Base-by-base conservation (phyloP, 2,329 filamentous ascomycete species). In the Trichoderma cornu-damae region DNA sequence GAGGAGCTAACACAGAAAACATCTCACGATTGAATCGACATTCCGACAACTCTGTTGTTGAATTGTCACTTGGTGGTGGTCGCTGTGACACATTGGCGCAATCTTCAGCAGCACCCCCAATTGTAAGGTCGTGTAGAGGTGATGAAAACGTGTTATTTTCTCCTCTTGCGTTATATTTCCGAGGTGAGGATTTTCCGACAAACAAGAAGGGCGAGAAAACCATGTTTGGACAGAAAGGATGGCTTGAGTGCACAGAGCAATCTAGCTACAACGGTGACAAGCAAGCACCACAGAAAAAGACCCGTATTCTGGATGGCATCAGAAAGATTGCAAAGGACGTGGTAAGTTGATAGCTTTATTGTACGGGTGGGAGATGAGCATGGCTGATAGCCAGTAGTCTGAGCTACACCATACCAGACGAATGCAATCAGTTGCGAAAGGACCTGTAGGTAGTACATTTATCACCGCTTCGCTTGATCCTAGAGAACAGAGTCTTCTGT, bases 401-500 rank as follows among this genome's bases (percentile, higher is more conserved):
- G 77, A 80, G 5, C 57, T 73, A 3, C 66, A 72, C 40, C 63
- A 67, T 9, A 64, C 64, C 35, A 70, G 72, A 48, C 69, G 70
- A 20, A 59, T 66, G 4, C 69, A 70, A 37, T 65, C 67, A 2
- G 62, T 62, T 8, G 61, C 67, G 6, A 73, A 70, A 44, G 65
- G 67, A 16, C 61, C 64, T 12, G 60, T 59, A 12, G 60, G 63
- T 28, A 63, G 70, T 12, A n/a, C 70, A 69, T n/a, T n/a, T 12
- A 64, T 79, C 3, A 67, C 69, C 20, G 79, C 83, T 61, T 82
- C 80, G 0, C 73, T 84, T 3, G 71, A 77, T 63, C 72, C 80
- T 1, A 77, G 81, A 42, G 80, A 83, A 68, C 82, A 84, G 64
- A 80, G 77, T 49, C 74, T 84, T 7, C 67, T 84, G 6, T 84